Percentiles rank a stretch among this genome's conserved stretches.
Evolutionary conservation across 208 protist genomes (phyloP).

Genomic region (Herpetomonas tarakana): DNA sequence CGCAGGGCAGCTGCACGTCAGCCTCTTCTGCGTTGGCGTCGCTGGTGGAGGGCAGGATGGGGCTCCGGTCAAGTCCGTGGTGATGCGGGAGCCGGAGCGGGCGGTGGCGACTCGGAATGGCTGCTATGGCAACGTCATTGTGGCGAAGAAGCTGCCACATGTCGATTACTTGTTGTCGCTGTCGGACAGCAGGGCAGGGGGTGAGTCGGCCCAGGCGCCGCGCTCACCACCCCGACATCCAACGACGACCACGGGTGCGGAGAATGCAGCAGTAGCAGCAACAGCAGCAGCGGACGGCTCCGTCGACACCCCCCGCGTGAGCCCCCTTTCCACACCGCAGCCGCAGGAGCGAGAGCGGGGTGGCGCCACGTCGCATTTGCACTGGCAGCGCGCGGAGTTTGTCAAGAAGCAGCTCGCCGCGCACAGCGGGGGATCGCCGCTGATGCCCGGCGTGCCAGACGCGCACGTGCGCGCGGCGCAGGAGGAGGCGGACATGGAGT

Average conservation of each 20-base stretch:
- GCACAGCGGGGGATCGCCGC: slow-evolving; percentile 9
- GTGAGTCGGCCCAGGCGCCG: not conserved
- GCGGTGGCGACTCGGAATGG: not conserved
- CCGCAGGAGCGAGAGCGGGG: not conserved
- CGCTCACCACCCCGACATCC: not conserved
- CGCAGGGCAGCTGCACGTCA: slow-evolving; percentile 82
- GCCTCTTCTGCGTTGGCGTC: slow-evolving; percentile 73
- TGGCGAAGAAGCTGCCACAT: slow-evolving; percentile 70
- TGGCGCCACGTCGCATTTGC: slow-evolving; percentile 20
- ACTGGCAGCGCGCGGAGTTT: slow-evolving; percentile 65
- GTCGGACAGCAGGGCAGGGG: not conserved
- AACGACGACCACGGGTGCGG: not conserved
- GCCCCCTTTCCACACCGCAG: not conserved
- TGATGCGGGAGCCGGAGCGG: not conserved
- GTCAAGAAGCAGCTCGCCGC: slow-evolving; percentile 49
- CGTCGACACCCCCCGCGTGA: not conserved
- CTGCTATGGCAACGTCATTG: slow-evolving; percentile 35
- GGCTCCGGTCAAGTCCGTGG: not conserved
- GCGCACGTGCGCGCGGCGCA: slow-evolving; percentile 37
- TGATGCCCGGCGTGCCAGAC: slow-evolving; percentile 48
- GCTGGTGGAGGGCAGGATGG: slow-evolving; percentile 5
- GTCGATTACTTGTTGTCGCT: slow-evolving; percentile 27
- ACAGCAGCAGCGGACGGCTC: not conserved
- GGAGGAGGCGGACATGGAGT: slow-evolving; percentile 62
- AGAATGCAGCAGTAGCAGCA: too few species aligned